A percentile compares a stretch with the other conserved stretches of the same genome.
These are phyloP conservation scores for Ceratobasidium sp. DNA, from an alignment of 1,284 basidiomycete species.

Conservation along the genomic window DNA sequence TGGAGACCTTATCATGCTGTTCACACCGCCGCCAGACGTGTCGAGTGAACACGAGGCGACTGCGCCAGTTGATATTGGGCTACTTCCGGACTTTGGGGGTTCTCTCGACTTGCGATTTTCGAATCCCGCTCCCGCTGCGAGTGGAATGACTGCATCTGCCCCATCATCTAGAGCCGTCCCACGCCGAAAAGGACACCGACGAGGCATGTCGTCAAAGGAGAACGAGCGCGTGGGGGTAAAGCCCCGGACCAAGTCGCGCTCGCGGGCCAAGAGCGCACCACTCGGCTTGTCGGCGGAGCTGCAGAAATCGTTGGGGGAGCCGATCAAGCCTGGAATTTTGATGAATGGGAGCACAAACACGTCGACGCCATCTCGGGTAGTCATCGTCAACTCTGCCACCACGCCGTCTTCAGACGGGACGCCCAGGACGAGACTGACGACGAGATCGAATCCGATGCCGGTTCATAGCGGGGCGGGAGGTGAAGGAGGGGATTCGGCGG, in stretches of 20 bases:
- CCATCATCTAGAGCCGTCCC: neutral
- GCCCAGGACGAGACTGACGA: constrained; percentile 8
- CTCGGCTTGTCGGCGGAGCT: constrained; percentile 11
- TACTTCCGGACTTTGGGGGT: constrained; percentile 33
- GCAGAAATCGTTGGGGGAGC: neutral
- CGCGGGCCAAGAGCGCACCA: constrained; percentile 27
- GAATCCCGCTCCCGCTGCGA: constrained; percentile 1
- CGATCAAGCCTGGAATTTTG: constrained; percentile 28
- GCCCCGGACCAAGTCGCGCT: constrained; percentile 8
- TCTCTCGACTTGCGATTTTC: constrained; percentile 37
- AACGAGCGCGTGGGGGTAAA: neutral
- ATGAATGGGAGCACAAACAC: constrained; percentile 17
- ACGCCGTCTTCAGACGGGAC: neutral
- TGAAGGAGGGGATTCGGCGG: neutral
- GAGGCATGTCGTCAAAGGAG: constrained; percentile 27
- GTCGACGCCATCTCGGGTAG: constrained; percentile 22
- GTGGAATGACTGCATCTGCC: neutral
- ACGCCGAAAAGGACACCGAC: constrained; percentile 29
- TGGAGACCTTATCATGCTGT: constrained; percentile 17
- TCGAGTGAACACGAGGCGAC: constrained; percentile 18
- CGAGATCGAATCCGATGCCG: constrained; percentile 17
- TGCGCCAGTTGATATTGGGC: neutral
- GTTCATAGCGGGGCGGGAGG: neutral
- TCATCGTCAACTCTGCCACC: constrained; percentile 35
- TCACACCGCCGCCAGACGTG: constrained; percentile 10